A percentile compares a stretch with the other conserved stretches of the same genome.
Evolutionary conservation across 805 yeast genomes (phyloP).

Genomic region (Metschnikowia hibisci): DNA sequence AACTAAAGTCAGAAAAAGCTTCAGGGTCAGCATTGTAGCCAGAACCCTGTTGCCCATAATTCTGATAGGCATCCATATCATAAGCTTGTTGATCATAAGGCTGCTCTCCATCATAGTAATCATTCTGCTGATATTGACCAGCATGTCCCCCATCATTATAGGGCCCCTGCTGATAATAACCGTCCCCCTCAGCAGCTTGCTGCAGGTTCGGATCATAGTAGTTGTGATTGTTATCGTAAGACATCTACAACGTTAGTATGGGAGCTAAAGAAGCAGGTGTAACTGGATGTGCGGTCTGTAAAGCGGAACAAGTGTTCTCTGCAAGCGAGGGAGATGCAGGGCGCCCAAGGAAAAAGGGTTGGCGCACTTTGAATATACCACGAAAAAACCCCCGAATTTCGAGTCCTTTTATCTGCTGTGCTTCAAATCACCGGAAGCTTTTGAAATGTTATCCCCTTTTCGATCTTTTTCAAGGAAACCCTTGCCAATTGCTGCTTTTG

Average conservation of each 20-base stretch:
- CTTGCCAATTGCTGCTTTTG: not conserved
- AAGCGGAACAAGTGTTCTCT: not conserved
- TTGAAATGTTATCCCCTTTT: too few species aligned
- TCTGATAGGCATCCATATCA: slow-evolving; percentile 46
- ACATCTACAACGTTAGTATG: slow-evolving; percentile 42
- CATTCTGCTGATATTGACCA: slow-evolving; percentile 29
- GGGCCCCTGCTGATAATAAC: slow-evolving; percentile 40
- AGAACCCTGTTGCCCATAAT: slow-evolving; percentile 23
- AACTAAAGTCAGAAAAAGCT: slow-evolving; percentile 64
- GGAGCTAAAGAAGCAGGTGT: not conserved
- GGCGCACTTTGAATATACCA: too few species aligned
- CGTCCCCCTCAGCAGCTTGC: slow-evolving; percentile 24
- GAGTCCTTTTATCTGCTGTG: too few species aligned
- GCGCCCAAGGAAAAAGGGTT: too few species aligned
- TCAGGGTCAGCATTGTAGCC: slow-evolving; percentile 50
- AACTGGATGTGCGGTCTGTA: not conserved
- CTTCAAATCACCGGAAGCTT: too few species aligned
- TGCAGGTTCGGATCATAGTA: slow-evolving; percentile 33
- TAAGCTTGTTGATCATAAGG: slow-evolving; percentile 50
- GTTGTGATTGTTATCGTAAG: slow-evolving; percentile 52
- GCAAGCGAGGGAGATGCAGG: too few species aligned
- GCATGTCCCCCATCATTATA: slow-evolving; percentile 31
- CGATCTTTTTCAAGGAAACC: not conserved
- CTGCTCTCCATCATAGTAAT: slow-evolving; percentile 49
- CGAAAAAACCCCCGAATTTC: too few species aligned